Evolutionary conservation across 148 eudicot genomes (phyloP), one percentile per base, ranked within the genome.

Genomic region (Fagopyrum homotropicum): DNA sequence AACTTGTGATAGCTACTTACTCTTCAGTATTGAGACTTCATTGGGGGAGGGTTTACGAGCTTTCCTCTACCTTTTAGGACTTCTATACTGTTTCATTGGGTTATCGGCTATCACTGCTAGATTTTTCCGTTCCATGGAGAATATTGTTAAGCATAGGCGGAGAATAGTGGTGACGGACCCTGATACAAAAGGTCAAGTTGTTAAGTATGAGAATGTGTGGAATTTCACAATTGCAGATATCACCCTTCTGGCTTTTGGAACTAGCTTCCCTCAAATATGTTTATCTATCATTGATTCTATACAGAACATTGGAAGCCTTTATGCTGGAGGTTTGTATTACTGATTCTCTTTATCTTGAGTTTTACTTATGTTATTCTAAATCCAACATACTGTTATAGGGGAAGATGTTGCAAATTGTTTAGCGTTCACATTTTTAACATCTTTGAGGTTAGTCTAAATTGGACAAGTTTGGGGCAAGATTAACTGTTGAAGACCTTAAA

Each of bases 231-330:
- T 93, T 81, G 98, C 98, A 1, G 98, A 91, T 75, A 93, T 93
- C 49, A 80, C 90, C 47, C 85, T 93, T 59, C 79, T 91, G 79
- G 97, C 98, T 30, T 89, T 91, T 83, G 98, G 98, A 44, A 93
- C 97, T 74, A 93, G 98, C 83, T 93, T 93, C 75, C 98, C 98
- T 9, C 98, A 91, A 79, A 91, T 91, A 29, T 93, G 97, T 76
- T 82, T 91, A 79, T 97, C 98, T 6, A 93, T 91, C 50, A 89
- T 93, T 75, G 98, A 93, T 79, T 89, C 97, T 44, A 82, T 93
- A 74, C 85, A 87, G 17, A 93, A 89, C 78, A 74, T 93, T 60
- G 97, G 98, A 44, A 74, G 78, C 64, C 81, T 86, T 77, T 84
- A 91, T 86, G 98, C 97, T 79, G 98, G 98, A 93, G 98, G 98